Evolutionary conservation across 2,329 filamentous ascomycete genomes (phyloP).

Genomic region (Trichoderma oligosporum): DNA sequence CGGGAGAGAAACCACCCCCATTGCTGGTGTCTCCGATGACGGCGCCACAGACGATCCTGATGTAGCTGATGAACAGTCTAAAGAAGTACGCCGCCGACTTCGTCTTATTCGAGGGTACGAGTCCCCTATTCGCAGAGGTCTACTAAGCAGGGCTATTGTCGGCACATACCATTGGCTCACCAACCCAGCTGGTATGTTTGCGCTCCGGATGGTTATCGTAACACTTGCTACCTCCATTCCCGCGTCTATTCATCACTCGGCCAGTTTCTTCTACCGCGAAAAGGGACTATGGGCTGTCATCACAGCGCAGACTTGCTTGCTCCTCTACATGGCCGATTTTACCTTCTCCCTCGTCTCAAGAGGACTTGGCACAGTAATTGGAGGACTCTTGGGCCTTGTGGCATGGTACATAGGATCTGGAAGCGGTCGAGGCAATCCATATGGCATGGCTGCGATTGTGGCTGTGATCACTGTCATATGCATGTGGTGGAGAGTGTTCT

Average conservation of each 20-base stretch:
- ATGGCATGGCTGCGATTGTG: constrained; percentile 46
- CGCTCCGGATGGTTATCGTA: constrained; percentile 45
- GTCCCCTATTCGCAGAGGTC: constrained; percentile 20
- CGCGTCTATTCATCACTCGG: constrained; percentile 38
- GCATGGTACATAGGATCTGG: constrained; percentile 52
- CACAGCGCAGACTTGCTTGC: constrained; percentile 46
- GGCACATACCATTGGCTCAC: constrained; percentile 40
- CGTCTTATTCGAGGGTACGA: constrained; percentile 33
- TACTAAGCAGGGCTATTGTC: constrained; percentile 26
- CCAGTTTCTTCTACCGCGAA: constrained; percentile 50
- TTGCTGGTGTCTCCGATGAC: constrained; percentile 21
- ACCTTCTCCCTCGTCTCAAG: constrained; percentile 43
- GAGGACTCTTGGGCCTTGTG: constrained; percentile 44
- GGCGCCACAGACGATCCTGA: constrained; percentile 25
- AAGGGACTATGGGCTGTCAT: constrained; percentile 52
- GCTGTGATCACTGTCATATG: constrained; percentile 36
- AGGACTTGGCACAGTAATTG: constrained; percentile 42
- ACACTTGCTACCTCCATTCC: constrained; percentile 44
- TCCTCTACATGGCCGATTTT: constrained; percentile 51
- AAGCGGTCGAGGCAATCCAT: constrained; percentile 45
- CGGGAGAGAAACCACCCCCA: constrained; percentile 22
- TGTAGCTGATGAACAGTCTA: constrained; percentile 30
- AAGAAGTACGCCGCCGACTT: constrained; percentile 36
- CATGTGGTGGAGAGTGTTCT: constrained; percentile 36
- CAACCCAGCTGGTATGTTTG: constrained; percentile 43